Evolutionary conservation across 2,329 filamentous ascomycete species (phyloP), one percentile per base, ranked within the genome.

Genomic region (Cytospora piceae): DNA sequence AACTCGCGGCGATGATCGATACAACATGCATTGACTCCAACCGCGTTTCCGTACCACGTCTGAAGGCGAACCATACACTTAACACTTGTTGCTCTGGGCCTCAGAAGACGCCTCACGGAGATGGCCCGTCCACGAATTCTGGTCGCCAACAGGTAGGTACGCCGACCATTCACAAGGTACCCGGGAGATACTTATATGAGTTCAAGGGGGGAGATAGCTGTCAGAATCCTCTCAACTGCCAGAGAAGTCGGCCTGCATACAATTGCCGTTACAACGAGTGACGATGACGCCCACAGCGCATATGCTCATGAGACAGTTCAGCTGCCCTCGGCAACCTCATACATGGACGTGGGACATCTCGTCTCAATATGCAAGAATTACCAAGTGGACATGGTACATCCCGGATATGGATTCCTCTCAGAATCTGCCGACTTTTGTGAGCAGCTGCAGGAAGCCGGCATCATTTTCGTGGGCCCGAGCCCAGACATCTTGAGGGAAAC

Each of bases 141-240:
- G 20, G 56, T 66, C 9, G 64, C 61, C 11, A 64, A 64, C 54
- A 59, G 64, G 56, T 66, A 17, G 54, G 59, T 20, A 39, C 14
- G 27, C 14, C 9, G 3, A 46, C 17, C 37, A 17, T 27, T 17
- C 54, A 15, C n/a, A 32, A 4, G 5, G 0, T 56, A 34, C 11
- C 24, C 6, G 29, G n/a, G 27, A n/a, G 31, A 24, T 12, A 42
- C 24, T 14, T 4, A n/a, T 11, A 12, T 52, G 9, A 4, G 2
- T 22, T 54, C 34, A 14, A 66, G 64, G 34, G 87, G 87, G 63
- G 87, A 90, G 73, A 89, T 90, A 60, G 86, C 87, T 62, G 81
- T 85, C 2, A 81, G 87, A 15, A 86, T 89, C 57, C 77, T 89
- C 39, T 81, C 82, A 34, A 81, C 86, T 63, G 84, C 84, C n/a